A percentile compares a stretch with the other conserved stretches of the same genome.
Evolutionary conservation across 2,329 filamentous ascomycete genomes (phyloP).

Genomic region (Ceratocystis harringtonii): DNA sequence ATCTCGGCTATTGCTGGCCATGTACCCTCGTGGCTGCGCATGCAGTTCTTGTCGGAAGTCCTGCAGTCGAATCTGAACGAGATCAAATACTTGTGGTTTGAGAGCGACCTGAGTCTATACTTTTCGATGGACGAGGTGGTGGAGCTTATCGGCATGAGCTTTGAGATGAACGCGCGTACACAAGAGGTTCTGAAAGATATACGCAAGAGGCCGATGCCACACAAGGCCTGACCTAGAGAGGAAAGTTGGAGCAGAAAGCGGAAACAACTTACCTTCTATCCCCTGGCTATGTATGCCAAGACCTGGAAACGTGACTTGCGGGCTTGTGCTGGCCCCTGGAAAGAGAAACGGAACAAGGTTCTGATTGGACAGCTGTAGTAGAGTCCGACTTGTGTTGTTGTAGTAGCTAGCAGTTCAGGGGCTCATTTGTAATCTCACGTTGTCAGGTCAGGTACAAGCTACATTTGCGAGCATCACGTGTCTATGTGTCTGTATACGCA

Average conservation of each 20-base stretch:
- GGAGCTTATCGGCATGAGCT: slow-evolving; percentile 47
- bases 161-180: slow-evolving; percentile 46
- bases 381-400: background rate
- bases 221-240: background rate
- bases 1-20: slow-evolving; percentile 45
- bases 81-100: slow-evolving; percentile 47
- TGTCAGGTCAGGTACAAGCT: background rate
- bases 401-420: background rate
- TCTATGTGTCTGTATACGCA: background rate
- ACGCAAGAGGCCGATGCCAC: slow-evolving; percentile 33
- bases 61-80: slow-evolving; percentile 52
- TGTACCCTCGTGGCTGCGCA: slow-evolving; percentile 44
- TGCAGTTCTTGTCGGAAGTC: slow-evolving; percentile 49
- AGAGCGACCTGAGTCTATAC: slow-evolving; percentile 50
- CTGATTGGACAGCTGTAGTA: background rate
- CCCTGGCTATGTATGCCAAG: background rate
- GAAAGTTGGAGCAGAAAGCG: background rate
- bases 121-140: slow-evolving; percentile 46
- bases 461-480: background rate
- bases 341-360: slow-evolving; percentile 1
- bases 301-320: background rate
- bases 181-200: slow-evolving; percentile 46
- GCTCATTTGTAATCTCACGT: background rate
- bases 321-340: background rate
- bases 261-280: background rate